These are phyloP conservation scores for Nicotiana obtusifolia DNA, from an alignment of 257 asterid genomes.

Conservation along the genomic window DNA sequence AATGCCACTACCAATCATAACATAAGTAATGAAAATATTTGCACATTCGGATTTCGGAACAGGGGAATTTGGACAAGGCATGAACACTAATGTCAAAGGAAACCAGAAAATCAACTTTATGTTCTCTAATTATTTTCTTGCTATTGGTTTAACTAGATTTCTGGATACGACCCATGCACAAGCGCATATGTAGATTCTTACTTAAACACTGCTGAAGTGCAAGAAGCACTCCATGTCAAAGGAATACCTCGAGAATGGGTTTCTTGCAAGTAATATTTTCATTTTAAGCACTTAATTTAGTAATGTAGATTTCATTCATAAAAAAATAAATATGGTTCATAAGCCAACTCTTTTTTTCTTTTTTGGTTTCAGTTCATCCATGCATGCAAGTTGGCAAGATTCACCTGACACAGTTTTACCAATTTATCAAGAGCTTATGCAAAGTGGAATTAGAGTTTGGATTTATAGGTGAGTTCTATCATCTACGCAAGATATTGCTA, in stretches of 20 bases:
- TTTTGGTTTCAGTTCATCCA: constrained; percentile 2
- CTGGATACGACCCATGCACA: constrained; percentile 56
- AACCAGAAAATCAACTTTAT: too few species aligned
- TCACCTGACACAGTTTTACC: constrained; percentile 42
- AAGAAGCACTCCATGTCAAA: constrained; percentile 41
- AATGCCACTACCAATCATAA: too few species aligned
- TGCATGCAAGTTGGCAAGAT: constrained; percentile 29
- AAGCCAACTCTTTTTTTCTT: too few species aligned
- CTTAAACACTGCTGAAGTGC: constrained; percentile 45
- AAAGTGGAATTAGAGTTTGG: constrained; percentile 46
- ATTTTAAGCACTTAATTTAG: background rate
- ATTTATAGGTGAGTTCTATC: constrained; percentile 31
- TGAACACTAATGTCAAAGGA: too few species aligned
- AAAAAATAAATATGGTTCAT: too few species aligned
- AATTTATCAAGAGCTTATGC: constrained; percentile 39
- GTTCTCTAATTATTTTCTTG: too few species aligned
- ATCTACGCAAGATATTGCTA: background rate
- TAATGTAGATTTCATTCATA: background rate
- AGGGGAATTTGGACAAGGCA: too few species aligned
- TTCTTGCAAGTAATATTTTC: constrained; percentile 36
- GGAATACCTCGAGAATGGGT: constrained; percentile 39
- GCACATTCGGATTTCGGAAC: too few species aligned
- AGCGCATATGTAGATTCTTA: constrained; percentile 23
- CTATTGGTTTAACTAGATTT: too few species aligned
- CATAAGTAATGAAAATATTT: too few species aligned